A percentile compares a stretch with the other conserved stretches of the same genome.
Evolutionary conservation across 1,139 yeast genomes (phyloP).

Genomic region (Saccharomyces hybrid): DNA sequence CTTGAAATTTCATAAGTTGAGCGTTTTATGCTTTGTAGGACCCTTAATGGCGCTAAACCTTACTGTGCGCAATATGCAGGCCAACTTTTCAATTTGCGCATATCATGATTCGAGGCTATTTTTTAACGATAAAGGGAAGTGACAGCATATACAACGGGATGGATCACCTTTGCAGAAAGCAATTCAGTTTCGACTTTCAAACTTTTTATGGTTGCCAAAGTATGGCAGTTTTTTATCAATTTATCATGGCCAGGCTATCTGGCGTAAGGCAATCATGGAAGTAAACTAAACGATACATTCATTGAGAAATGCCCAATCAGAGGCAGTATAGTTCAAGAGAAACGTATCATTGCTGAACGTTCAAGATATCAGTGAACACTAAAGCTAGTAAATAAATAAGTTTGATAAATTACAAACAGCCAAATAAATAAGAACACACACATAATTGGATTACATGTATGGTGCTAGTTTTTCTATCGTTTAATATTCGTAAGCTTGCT

Average conservation of each 20-base stretch:
- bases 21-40: not conserved
- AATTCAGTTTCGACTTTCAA: not conserved
- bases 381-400: not conserved
- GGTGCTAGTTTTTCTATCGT: not conserved
- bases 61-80: not conserved
- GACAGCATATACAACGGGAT: not conserved
- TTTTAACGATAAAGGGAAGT: not conserved
- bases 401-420: not conserved
- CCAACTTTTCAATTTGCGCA: not conserved
- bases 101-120: not conserved
- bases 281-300: not conserved
- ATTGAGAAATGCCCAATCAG: not conserved
- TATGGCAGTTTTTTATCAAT: not conserved
- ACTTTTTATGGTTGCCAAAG: not conserved
- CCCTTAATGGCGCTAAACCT: not conserved
- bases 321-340: not conserved
- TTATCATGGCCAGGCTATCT: not conserved
- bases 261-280: not conserved
- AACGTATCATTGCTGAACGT: not conserved
- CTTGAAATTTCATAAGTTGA: not conserved
- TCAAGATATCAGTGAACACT: not conserved
- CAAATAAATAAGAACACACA: not conserved
- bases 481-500: constrained; percentile 15
- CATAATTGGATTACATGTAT: not conserved
- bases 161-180: not conserved